Evolutionary conservation across 148 eudicot genomes (phyloP).

Genomic region (Limonium bicolor): DNA sequence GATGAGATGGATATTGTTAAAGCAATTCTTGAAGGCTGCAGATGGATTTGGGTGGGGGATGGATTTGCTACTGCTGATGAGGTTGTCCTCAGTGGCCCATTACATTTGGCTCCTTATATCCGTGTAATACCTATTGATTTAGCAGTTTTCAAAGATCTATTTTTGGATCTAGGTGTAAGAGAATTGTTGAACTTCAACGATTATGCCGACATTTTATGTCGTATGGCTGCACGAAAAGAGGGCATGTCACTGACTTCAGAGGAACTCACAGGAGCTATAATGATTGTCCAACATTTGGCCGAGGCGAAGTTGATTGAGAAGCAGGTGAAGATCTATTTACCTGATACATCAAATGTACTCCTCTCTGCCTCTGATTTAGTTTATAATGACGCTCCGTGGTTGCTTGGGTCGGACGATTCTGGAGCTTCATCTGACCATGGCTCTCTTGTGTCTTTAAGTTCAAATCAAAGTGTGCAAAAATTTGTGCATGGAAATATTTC

Average conservation of each 20-base stretch:
- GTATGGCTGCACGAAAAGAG: constrained; percentile 72
- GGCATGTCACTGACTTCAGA: constrained; percentile 46
- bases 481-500: constrained; percentile 97
- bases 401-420: constrained; percentile 77
- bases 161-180: constrained; percentile 77
- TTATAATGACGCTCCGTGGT: constrained; percentile 99
- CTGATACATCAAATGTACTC: constrained; percentile 69
- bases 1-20: constrained; percentile 96
- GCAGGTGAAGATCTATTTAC: constrained; percentile 56
- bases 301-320: constrained; percentile 49
- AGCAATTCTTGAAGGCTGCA: constrained; percentile 85
- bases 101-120: constrained; percentile 94
- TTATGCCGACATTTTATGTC: constrained; percentile 55
- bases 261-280: constrained; percentile 72
- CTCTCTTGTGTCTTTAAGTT: constrained; percentile 24
- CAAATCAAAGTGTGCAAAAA: constrained; percentile 54
- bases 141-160: constrained; percentile 81
- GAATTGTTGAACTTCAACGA: constrained; percentile 64
- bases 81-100: constrained; percentile 91
- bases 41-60: constrained; percentile 99
- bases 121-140: constrained; percentile 95
- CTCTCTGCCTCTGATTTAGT: constrained; percentile 61
- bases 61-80: constrained; percentile 89
- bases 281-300: constrained; percentile 89
- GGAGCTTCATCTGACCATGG: constrained; percentile 28